These are phyloP conservation scores for Phytopythium sindhum DNA, from an alignment of 352 stramenopile species.

Conservation along the genomic window DNA sequence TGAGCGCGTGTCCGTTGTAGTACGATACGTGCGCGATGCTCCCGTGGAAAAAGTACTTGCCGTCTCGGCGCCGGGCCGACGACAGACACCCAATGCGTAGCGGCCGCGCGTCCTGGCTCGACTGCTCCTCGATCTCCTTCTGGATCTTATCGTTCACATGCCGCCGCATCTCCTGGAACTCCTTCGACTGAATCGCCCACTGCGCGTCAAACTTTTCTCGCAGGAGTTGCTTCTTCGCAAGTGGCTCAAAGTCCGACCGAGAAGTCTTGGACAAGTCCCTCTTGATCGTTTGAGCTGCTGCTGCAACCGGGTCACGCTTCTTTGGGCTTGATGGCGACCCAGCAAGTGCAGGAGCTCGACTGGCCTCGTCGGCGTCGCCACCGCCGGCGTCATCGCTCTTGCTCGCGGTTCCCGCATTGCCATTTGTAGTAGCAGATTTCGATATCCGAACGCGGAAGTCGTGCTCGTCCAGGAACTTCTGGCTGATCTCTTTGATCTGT, in stretches of 20 bases:
- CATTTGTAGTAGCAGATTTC: constrained; percentile 19
- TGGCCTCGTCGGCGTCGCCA: constrained; percentile 4
- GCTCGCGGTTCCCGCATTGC: background rate
- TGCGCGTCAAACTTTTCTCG: constrained; percentile 69
- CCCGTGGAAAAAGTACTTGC: constrained; percentile 87
- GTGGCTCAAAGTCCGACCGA: constrained; percentile 65
- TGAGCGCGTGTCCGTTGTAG: constrained; percentile 61
- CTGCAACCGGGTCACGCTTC: background rate
- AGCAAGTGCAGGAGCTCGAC: background rate
- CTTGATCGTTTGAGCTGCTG: constrained; percentile 22
- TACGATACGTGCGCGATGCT: constrained; percentile 82
- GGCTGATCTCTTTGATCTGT: constrained; percentile 52
- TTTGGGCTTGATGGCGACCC: background rate
- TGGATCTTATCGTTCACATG: constrained; percentile 67
- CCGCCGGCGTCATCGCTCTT: background rate
- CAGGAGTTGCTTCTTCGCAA: constrained; percentile 81
- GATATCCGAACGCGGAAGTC: constrained; percentile 79
- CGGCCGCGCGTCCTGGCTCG: constrained; percentile 44
- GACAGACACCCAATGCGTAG: constrained; percentile 77
- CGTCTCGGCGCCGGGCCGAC: constrained; percentile 49
- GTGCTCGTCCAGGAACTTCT: constrained; percentile 80
- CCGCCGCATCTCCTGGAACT: constrained; percentile 75
- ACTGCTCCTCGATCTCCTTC: constrained; percentile 66
- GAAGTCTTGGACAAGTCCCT: constrained; percentile 63
- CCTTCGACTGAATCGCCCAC: constrained; percentile 37